Evolutionary conservation across 176 grass and related monocot genomes (phyloP).

Genomic region (Zoysia japonica): DNA sequence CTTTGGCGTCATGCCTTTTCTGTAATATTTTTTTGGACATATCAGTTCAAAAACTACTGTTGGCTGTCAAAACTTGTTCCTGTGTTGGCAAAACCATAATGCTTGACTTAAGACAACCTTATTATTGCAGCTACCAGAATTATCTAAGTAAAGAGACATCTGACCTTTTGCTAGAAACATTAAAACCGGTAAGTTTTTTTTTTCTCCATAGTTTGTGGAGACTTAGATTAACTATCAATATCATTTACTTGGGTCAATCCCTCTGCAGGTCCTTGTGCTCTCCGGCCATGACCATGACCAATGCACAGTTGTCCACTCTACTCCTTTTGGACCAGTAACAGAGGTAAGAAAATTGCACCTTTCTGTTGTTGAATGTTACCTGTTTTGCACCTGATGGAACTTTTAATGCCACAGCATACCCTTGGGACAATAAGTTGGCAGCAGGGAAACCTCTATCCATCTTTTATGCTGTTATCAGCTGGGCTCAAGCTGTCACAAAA

Average conservation of each 20-base stretch:
- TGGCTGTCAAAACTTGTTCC: constrained; percentile 11
- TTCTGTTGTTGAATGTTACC: neutral
- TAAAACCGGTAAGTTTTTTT: constrained; percentile 72
- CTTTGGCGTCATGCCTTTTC: neutral
- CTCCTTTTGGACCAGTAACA: constrained; percentile 54
- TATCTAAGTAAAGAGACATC: constrained; percentile 90
- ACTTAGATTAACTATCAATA: constrained; percentile 21
- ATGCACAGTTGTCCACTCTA: constrained; percentile 76
- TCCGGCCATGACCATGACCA: constrained; percentile 98
- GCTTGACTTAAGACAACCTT: constrained; percentile 24
- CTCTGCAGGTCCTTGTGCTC: constrained; percentile 75
- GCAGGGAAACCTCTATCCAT: constrained; percentile 93
- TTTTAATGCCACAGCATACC: constrained; percentile 71
- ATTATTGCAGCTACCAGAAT: constrained; percentile 83
- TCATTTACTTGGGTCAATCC: constrained; percentile 37
- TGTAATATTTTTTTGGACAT: constrained; percentile 28
- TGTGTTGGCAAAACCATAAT: constrained; percentile 6
- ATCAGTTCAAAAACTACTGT: constrained; percentile 3
- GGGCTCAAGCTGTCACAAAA: constrained; percentile 54
- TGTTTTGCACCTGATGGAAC: constrained; percentile 35
- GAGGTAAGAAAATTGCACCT: constrained; percentile 58
- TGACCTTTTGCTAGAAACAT: constrained; percentile 69
- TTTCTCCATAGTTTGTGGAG: constrained; percentile 8
- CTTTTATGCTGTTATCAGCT: constrained; percentile 92
- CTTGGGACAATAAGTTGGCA: constrained; percentile 92